A percentile compares a stretch with the other conserved stretches of the same genome.
phyloP scores from a whole-genome alignment of 257 asterid genomes.

The Ligustrum vulgare region DNA sequence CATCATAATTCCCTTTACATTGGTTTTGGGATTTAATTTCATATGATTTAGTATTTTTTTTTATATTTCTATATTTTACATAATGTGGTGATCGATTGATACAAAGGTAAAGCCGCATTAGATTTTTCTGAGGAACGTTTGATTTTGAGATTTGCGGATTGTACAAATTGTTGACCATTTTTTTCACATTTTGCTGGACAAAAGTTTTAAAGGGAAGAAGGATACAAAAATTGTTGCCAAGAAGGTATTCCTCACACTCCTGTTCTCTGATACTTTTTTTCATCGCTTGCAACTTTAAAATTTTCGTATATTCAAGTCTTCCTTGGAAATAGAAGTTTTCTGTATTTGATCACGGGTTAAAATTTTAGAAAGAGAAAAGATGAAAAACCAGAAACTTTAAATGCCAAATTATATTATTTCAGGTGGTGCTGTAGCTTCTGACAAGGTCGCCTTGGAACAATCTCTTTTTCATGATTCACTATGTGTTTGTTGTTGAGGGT shows the following conservation, averaged over 20 bases:
- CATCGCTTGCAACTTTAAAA: neutral
- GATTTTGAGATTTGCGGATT: too few relatives aligned
- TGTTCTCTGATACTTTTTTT: neutral
- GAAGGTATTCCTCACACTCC: conserved; percentile 52
- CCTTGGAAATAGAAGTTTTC: neutral
- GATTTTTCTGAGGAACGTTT: too few relatives aligned
- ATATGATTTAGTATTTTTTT: too few relatives aligned
- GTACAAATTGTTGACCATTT: conserved; percentile 53
- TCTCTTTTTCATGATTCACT: conserved; percentile 87
- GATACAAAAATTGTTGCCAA: conserved; percentile 84
- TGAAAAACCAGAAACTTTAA: neutral
- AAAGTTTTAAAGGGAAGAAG: conserved; percentile 85
- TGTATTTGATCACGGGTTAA: neutral
- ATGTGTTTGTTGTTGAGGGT: conserved; percentile 75
- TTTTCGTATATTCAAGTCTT: neutral
- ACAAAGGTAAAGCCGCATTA: too few relatives aligned
- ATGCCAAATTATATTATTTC: conserved; percentile 32
- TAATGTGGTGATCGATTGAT: too few relatives aligned
- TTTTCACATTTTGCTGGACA: conserved; percentile 76
- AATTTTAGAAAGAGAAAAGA: neutral
- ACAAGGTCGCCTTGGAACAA: conserved; percentile 92
- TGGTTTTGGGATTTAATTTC: too few relatives aligned
- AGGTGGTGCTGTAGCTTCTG: conserved; percentile 90
- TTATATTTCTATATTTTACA: too few relatives aligned
- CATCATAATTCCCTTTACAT: too few relatives aligned